Evolutionary conservation across 2,329 filamentous ascomycete genomes (phyloP).

Genomic region (Fusarium virguliforme): DNA sequence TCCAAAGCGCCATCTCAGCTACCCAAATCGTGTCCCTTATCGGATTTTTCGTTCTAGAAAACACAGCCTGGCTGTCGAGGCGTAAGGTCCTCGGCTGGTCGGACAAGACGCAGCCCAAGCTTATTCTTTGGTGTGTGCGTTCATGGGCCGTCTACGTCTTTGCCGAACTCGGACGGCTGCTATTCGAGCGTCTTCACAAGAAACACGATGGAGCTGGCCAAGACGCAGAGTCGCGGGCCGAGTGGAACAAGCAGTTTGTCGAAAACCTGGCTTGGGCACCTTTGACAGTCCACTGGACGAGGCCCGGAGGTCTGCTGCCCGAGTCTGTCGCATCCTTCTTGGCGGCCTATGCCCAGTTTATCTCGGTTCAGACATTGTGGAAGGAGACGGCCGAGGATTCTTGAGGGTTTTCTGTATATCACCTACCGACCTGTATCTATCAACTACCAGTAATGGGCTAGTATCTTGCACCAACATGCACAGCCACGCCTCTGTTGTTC

Average conservation of each 20-base stretch:
- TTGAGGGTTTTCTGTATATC: not conserved
- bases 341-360: constrained; percentile 35
- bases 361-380: constrained; percentile 32
- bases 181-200: constrained; percentile 16
- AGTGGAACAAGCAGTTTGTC: constrained; percentile 32
- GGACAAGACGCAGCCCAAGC: constrained; percentile 22
- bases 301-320: constrained; percentile 22
- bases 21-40: constrained; percentile 28
- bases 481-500: not conserved
- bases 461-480: not conserved
- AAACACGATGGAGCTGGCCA: not conserved
- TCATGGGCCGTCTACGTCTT: constrained; percentile 31
- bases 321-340: constrained; percentile 29
- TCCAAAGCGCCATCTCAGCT: constrained; percentile 5
- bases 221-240: not conserved
- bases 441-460: not conserved
- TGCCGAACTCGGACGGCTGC: constrained; percentile 25
- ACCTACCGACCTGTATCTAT: not conserved
- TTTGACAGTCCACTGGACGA: constrained; percentile 35
- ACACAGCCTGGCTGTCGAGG: constrained; percentile 27
- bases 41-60: constrained; percentile 25
- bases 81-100: constrained; percentile 21
- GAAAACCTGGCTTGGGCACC: constrained; percentile 28
- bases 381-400: constrained; percentile 7
- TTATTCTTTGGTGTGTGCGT: constrained; percentile 30